Percentiles rank a stretch among this genome's conserved stretches.
phyloP scores from a whole-genome alignment of 2,329 filamentous ascomycete genomes.

The Claviceps cyperi region DNA sequence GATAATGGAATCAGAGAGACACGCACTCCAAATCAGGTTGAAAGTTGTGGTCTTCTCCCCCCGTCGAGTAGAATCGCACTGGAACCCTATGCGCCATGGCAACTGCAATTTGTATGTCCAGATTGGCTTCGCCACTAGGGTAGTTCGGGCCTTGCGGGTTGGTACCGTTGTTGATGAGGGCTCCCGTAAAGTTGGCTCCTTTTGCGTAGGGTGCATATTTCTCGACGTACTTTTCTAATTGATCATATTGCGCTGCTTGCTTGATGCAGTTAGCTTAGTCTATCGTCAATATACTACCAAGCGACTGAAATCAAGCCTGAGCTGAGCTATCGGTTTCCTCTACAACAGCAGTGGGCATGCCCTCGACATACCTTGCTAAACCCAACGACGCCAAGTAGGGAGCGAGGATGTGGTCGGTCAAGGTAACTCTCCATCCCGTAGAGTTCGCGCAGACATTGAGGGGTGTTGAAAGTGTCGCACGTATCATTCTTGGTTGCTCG shows the following conservation, averaged over 20 bases:
- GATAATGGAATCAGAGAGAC: background rate
- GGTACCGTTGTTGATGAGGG: slow-evolving; percentile 41
- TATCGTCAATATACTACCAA: background rate
- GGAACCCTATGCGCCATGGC: slow-evolving; percentile 20
- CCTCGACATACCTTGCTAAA: slow-evolving; percentile 22
- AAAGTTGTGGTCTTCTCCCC: slow-evolving; percentile 17
- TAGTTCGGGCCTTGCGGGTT: slow-evolving; percentile 28
- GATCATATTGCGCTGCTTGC: slow-evolving; percentile 36
- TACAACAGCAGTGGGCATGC: too few species aligned
- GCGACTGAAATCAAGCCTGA: too few species aligned
- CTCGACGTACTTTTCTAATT: slow-evolving; percentile 41
- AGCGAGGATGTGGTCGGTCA: slow-evolving; percentile 41
- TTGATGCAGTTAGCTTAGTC: slow-evolving; percentile 9
- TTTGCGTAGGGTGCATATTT: slow-evolving; percentile 35
- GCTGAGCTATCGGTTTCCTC: too few species aligned
- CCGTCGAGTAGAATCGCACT: slow-evolving; percentile 19
- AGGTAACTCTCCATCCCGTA: slow-evolving; percentile 33
- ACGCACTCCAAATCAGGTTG: slow-evolving; percentile 22
- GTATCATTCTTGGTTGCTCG: slow-evolving; percentile 6
- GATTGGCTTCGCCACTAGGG: slow-evolving; percentile 21
- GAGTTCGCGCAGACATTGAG: slow-evolving; percentile 28
- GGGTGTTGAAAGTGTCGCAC: slow-evolving; percentile 27
- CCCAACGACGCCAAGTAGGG: slow-evolving; percentile 46
- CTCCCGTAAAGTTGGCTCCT: slow-evolving; percentile 41
- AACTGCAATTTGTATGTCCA: slow-evolving; percentile 23